Conservation (phyloP, 2,329 filamentous ascomycete genomes). For the Onygenales sp. region DNA sequence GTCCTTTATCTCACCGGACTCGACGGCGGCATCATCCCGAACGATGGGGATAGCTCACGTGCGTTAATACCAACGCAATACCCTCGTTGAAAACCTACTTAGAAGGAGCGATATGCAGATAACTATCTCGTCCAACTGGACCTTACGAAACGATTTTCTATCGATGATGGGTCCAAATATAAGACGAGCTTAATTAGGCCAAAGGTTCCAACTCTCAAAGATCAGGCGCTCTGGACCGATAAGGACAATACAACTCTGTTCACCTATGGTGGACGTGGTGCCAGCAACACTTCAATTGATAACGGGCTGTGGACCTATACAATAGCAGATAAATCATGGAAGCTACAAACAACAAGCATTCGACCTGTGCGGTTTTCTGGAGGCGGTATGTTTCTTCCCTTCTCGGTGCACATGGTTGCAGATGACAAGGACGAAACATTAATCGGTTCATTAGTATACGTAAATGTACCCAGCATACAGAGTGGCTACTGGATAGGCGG, state of each 20-base stretch:
- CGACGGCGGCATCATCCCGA: not conserved
- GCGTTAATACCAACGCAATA: not conserved
- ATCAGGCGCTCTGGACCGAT: not conserved
- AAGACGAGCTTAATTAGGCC: not conserved
- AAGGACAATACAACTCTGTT: not conserved
- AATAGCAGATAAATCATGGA: not conserved
- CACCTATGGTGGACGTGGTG: not conserved
- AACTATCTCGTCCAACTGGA: not conserved
- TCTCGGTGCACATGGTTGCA: not conserved
- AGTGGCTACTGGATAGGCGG: not conserved
- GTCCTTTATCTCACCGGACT: not conserved
- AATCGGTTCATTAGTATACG: not conserved
- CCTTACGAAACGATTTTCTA: not conserved
- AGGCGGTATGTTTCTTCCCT: not conserved
- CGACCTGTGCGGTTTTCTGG: not conserved
- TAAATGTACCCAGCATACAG: not conserved
- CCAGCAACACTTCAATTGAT: not conserved
- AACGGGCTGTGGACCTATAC: not conserved
- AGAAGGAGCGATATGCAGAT: not conserved
- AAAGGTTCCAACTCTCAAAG: not conserved
- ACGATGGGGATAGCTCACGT: not conserved
- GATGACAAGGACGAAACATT: too few relatives aligned
- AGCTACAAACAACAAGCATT: not conserved
- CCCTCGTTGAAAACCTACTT: not conserved
- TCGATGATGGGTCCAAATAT: not conserved